Base-by-base conservation (phyloP, 2,329 filamentous ascomycete species). In the Fusarium proliferatum region DNA sequence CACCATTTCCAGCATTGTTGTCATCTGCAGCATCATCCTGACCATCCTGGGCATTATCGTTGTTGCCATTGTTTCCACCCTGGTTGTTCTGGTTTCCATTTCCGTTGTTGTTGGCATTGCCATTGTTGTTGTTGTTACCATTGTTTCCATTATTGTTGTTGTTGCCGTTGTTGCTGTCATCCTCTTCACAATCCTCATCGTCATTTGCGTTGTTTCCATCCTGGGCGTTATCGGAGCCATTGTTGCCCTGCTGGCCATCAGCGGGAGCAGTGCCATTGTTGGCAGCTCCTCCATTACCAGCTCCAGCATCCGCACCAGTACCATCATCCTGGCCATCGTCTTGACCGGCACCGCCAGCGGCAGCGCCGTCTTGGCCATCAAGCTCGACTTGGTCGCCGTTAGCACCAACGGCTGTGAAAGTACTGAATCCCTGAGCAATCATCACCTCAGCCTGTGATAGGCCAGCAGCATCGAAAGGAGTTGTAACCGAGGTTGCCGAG, bases 361-460 rank as follows among this genome's bases (percentile, higher is more conserved):
- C 79, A 41, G 75, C 78, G 34, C 79, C 82, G 28, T 80, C 81
- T 63, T 79, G 81, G 15, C 81, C 83, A 61, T 83, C 81, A 26
- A 82, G 79, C 19, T 72, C 77, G 41, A 77, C 70, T 39, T 79
- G 71, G 46, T 75, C 74, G 21, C 83, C 82, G 65, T 80, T 78
- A 52, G 73, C 76, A 57, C 79, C 79, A 36, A 79, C 70, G 19
- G 81, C 78, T 43, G 88, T 88, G 74, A 93, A 91, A 81, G 90
- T 90, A 72, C 85, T 84, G 78, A 93, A 91, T 17, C 91, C 91
- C 64, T 90, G 86, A 28, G 87, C 88, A 55, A 81, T 82, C 82
- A 92, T 86, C 66, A 93, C 82, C 64, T 93, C 86, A 28, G 92
- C 91, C 34, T 93, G 88, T 69, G 89, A 92, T 74, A 91, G 80